Percentiles rank a stretch among this genome's conserved stretches.
These are phyloP conservation scores for Pichia manshurica DNA, from an alignment of 805 yeast genomes.

Conservation along the genomic window DNA sequence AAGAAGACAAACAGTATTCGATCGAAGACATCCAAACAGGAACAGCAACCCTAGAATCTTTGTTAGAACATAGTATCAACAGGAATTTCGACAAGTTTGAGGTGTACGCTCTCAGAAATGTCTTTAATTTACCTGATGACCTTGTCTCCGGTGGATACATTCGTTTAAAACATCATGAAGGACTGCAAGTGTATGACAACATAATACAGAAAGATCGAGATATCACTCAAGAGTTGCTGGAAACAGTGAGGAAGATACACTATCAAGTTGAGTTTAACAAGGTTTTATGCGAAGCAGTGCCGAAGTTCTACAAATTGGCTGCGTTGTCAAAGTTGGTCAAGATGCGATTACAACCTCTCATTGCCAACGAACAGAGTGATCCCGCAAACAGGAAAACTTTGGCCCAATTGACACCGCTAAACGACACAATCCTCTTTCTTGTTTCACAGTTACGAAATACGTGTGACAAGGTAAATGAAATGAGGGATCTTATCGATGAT, in stretches of 20 bases:
- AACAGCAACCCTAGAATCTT: constrained; percentile 70
- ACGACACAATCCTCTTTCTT: constrained; percentile 5
- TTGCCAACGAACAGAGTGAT: background rate
- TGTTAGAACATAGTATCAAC: constrained; percentile 71
- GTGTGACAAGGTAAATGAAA: background rate
- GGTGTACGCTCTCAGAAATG: constrained; percentile 71
- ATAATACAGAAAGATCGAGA: constrained; percentile 16
- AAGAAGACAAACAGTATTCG: constrained; percentile 11
- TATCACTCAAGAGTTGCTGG: constrained; percentile 18
- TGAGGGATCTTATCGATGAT: constrained; percentile 2
- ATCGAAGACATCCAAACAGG: constrained; percentile 62
- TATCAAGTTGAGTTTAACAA: constrained; percentile 3
- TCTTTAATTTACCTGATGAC: constrained; percentile 63
- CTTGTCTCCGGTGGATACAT: constrained; percentile 62
- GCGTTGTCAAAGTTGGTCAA: background rate
- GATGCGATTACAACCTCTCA: background rate
- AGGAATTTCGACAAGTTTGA: constrained; percentile 82
- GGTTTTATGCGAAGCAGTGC: background rate
- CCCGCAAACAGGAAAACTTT: background rate
- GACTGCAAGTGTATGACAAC: constrained; percentile 29
- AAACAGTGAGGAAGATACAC: constrained; percentile 4
- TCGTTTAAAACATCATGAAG: constrained; percentile 62
- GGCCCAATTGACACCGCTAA: constrained; percentile 5
- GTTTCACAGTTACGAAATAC: constrained; percentile 3
- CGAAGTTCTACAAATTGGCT: background rate